Base-by-base conservation (phyloP, 768 basidiomycete species). In the Cyclocybe cylindracea region DNA sequence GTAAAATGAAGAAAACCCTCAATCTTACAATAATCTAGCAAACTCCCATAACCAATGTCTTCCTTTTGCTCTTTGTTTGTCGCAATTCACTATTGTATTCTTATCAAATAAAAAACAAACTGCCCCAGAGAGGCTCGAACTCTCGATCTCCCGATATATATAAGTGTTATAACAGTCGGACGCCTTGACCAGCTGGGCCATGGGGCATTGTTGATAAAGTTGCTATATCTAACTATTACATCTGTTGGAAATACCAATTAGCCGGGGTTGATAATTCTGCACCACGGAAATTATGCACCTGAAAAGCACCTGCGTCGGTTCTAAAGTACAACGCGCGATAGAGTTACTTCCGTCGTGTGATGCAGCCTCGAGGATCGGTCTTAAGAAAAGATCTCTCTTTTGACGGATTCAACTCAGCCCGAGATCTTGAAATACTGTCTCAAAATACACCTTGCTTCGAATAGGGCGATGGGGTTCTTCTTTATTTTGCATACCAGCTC, bases 51-150 rank as follows among this genome's bases (percentile, higher is more conserved):
- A 24, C 24, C 24, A 24, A 24, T 24, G 3, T 24, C 24, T 24
- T 24, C 5, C 24, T 24, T 24, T 24, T 24, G 24, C 24, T 5
- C 24, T 24, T 24, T 24, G 24, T 24, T 24, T 24, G 24, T 24
- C 24, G 5, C 24, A 24, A n/a, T 31, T 24, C 32, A 3, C 10
- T 6, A 34, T 33, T 13, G 44, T 16, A 3, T n/a, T 6, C 5
- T 44, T 19, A 29, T 13, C 33, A 47, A 34, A 31, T 41, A 54
- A 48, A 43, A 47, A 35, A 16, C 35, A 14, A 24, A 16, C 62
- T 63, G 61, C 53, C 58, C 62, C 62, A 57, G 59, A 55, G 59
- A 63, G 62, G 45, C 45, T 63, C 35, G 62, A 63, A 61, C 60
- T 63, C 60, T 55, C 55, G 62, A 63, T 57, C 59, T 63, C 57